A percentile compares a stretch with the other conserved stretches of the same genome.
These are phyloP conservation scores for Scheffersomyces parashehatae DNA, from an alignment of 1,139 yeast genomes.

Conservation along the genomic window DNA sequence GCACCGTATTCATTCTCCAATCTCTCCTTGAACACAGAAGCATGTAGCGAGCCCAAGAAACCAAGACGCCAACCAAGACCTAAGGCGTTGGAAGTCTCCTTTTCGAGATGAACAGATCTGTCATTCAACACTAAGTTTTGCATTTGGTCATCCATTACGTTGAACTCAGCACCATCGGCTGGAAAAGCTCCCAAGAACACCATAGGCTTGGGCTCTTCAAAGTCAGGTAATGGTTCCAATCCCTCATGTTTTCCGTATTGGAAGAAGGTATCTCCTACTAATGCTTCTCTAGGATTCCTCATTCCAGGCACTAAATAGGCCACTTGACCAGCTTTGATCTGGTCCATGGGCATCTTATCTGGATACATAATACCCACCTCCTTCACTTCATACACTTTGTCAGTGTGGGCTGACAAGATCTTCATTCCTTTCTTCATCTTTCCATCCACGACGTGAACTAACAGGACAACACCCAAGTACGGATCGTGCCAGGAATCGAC, in stretches of 20 bases:
- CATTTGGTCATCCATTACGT: constrained; percentile 85
- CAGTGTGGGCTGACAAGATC: constrained; percentile 75
- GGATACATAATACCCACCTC: constrained; percentile 98
- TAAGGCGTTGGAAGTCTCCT: constrained; percentile 90
- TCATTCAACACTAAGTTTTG: constrained; percentile 87
- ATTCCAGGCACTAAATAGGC: constrained; percentile 93
- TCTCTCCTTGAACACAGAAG: constrained; percentile 90
- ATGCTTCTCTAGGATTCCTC: constrained; percentile 83
- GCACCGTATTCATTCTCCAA: constrained; percentile 94
- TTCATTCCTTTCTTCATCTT: constrained; percentile 69
- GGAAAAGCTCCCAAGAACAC: constrained; percentile 98
- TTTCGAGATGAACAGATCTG: constrained; percentile 83
- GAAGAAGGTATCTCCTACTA: constrained; percentile 89
- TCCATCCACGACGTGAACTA: constrained; percentile 87
- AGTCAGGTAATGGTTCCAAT: constrained; percentile 84
- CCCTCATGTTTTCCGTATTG: constrained; percentile 60
- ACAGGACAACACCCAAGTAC: constrained; percentile 88
- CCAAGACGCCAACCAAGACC: constrained; percentile 99
- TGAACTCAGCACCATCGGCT: constrained; percentile 90
- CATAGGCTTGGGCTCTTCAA: constrained; percentile 97
- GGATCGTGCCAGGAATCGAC: constrained; percentile 98
- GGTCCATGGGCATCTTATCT: constrained; percentile 64
- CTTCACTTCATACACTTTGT: constrained; percentile 76
- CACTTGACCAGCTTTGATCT: constrained; percentile 84
- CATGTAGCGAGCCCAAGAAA: constrained; percentile 90